Base-by-base conservation (phyloP, 164 flowering plant species). In the Stephania yunnanensis region DNA sequence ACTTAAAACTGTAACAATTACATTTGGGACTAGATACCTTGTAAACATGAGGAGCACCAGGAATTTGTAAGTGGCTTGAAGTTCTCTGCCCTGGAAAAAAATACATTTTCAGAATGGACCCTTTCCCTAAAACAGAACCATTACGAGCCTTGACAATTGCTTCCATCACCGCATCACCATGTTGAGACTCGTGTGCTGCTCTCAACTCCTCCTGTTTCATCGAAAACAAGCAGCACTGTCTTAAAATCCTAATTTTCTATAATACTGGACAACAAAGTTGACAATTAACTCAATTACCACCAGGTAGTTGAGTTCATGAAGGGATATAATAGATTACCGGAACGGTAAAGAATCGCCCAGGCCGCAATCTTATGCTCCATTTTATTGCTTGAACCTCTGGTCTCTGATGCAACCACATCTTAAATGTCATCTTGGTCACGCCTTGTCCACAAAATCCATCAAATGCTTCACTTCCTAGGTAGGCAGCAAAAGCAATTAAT, bases 91-190 rank as follows among this genome's bases (percentile, higher is more conserved):
- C 97, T 77, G 98, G 98, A 82, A 90, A 95, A 84, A 95, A 95
- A 80, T 95, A 92, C 97, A 89, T 95, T 83, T 95, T 95, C 11
- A 95, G 87, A 78, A 95, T 95, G 75, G 93, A 90, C 20, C 97
- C 97, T 82, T 90, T 90, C 29, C 97, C 98, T 73, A 95, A 78
- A 78, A 95, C 94, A 76, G 97, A 95, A 69, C 98, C 98, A 84
- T 76, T 88, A 31, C 98, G 98, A 77, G 88, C 85, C 83, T 85
- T 91, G 74, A 92, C 89, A 72, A 88, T 84, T 55, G 97, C 86
- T 82, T 92, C 97, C 98, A 95, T 95, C 71, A 95, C 93, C 19
- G 97, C 97, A 84, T 95, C 98, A 31, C 98, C 95, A 81, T 91
- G 95, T 70, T 89, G 91, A 68, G 90, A 88, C 75, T 95, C 97